Evolutionary conservation across 2,329 filamentous ascomycete species (phyloP).

Genomic region (Ramularia endophylla): DNA sequence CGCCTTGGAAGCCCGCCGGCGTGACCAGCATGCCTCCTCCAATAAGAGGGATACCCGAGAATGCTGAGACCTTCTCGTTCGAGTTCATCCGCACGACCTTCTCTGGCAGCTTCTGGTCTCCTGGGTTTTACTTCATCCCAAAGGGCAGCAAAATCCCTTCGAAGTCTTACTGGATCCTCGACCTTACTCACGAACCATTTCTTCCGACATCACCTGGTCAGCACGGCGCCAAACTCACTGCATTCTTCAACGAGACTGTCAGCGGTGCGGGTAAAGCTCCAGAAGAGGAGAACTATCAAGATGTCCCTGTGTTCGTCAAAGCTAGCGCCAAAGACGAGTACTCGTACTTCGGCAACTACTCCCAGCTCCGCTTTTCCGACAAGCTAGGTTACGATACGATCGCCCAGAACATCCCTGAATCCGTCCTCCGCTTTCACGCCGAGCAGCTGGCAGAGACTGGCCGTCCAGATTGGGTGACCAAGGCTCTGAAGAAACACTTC

Average conservation of each 20-base stretch:
- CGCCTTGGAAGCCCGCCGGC: constrained; percentile 34
- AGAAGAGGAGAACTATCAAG: constrained; percentile 24
- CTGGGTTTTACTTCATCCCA: constrained; percentile 36
- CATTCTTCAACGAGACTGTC: constrained; percentile 38
- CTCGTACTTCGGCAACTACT: constrained; percentile 43
- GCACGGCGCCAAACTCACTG: constrained; percentile 43
- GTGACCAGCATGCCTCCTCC: constrained; percentile 30
- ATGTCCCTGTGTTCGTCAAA: constrained; percentile 39
- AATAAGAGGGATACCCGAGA: constrained; percentile 2
- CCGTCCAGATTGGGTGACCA: constrained; percentile 39
- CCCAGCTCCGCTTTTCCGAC: constrained; percentile 40
- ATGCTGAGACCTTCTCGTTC: constrained; percentile 33
- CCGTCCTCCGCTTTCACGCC: constrained; percentile 35
- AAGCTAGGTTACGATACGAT: constrained; percentile 40
- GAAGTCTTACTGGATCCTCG: constrained; percentile 39
- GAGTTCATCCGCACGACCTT: constrained; percentile 35
- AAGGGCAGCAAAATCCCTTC: constrained; percentile 26
- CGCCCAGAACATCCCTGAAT: constrained; percentile 31
- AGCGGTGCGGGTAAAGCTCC: constrained; percentile 22
- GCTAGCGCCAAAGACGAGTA: constrained; percentile 22
- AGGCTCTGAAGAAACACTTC: constrained; percentile 37
- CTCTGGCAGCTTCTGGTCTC: constrained; percentile 35
- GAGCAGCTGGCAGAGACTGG: constrained; percentile 30
- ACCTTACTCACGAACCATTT: constrained; percentile 36
- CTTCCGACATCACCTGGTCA: constrained; percentile 35